Evolutionary conservation across 352 stramenopile species (phyloP), one percentile per base, ranked within the genome.

Genomic region (Phytophthora megakarya): DNA sequence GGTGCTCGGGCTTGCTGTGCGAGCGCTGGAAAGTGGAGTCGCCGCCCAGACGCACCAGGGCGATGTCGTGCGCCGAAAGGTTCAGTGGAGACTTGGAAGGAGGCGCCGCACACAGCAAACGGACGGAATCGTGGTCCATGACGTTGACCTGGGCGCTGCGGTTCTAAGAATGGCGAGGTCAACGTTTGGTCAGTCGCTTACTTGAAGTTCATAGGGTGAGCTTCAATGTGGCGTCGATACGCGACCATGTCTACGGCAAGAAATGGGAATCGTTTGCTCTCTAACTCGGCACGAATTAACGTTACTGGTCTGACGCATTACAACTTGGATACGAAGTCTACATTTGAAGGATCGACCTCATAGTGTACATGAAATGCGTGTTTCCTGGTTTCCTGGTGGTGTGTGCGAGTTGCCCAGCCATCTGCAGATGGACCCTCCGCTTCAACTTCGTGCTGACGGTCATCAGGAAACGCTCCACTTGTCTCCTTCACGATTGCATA

Each of bases 1-100:
- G 80, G 44, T 81, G 60, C 60, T 88, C 79, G 0, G 79, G 80
- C 15, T 88, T 77, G 38, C 75, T 85, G 48, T 84, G 62, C 43
- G 74, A 83, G 4, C 80, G 75, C 15, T 77, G 73, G 50, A 86
- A 86, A 16, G 68, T 72, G 33, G 61, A 65, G 26, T 42, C 53
- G 42, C 51, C 33, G 49, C 46, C 49, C 26, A 80, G 54, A 32
- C 55, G 59, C 58, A 81, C 72, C 26, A 70, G 59, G 16, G 61
- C 69, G 33, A 76, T 23, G 50, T 78, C 70, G 25, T 73, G 69
- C 23, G 62, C 56, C 16, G 61, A 69, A 13, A 72, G 44, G 19
- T 72, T 58, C 65, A 73, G 23, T 3, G 65, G 51, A 19, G 58
- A 61, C 46, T 73, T 65, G 40, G 65, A 35, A 7, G 65, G 59